Conservation (phyloP, 495 filamentous ascomycete genomes). For the Talaromyces proteolyticus region DNA sequence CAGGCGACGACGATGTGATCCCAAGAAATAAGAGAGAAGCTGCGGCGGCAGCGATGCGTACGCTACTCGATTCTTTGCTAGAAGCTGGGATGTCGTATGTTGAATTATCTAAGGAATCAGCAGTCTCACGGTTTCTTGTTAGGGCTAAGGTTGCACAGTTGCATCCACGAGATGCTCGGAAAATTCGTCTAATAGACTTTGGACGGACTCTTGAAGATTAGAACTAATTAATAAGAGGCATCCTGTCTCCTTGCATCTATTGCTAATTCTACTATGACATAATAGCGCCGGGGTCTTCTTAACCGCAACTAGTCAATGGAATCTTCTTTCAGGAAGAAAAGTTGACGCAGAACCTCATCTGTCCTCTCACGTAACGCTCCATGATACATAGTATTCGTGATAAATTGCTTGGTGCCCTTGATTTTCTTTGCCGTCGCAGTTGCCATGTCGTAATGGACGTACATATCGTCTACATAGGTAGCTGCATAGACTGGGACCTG, state of each 20-base stretch:
- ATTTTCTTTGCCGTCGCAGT: slow-evolving; percentile 70
- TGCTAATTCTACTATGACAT: no score
- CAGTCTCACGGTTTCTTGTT: slow-evolving; percentile 76
- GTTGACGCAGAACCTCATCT: slow-evolving; percentile 64
- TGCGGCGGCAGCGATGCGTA: slow-evolving; percentile 60
- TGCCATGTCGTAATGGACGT: slow-evolving; percentile 72
- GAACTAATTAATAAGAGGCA: neutral
- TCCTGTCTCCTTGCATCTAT: no score
- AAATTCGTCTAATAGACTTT: slow-evolving; percentile 77
- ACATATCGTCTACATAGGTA: slow-evolving; percentile 90
- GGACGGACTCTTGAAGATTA: slow-evolving; percentile 67
- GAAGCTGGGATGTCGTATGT: slow-evolving; percentile 65
- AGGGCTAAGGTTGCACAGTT: slow-evolving; percentile 81
- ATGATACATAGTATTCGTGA: slow-evolving; percentile 85
- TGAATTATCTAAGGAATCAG: slow-evolving; percentile 65
- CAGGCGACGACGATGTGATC: slow-evolving; percentile 17
- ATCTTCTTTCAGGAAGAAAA: slow-evolving; percentile 70
- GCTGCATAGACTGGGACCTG: slow-evolving; percentile 85
- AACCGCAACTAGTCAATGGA: slow-evolving; percentile 70
- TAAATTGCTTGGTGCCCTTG: slow-evolving; percentile 68
- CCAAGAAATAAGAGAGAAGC: slow-evolving; percentile 53
- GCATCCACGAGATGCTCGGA: slow-evolving; percentile 74
- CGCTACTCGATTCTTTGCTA: slow-evolving; percentile 57
- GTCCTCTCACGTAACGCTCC: slow-evolving; percentile 67
- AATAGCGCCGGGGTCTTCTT: no score